Conservation (phyloP, 345 rosid species). For the Turnera subulata region DNA sequence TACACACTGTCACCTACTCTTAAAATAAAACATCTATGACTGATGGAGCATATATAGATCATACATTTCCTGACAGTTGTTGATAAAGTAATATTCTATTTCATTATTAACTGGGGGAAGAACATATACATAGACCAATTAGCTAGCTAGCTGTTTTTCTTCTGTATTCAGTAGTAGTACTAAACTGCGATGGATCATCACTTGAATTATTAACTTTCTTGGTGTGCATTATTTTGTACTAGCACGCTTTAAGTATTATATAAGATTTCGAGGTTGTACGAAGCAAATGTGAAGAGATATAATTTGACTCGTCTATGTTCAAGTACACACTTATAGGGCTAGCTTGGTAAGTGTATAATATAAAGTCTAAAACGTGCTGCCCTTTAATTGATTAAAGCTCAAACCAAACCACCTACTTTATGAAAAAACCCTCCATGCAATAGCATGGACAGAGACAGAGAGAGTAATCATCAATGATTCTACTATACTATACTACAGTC, state of each 20-base stretch:
- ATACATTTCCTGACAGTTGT: too few species aligned
- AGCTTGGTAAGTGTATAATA: constrained; percentile 4
- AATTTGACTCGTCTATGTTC: not conserved
- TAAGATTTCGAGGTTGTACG: constrained; percentile 2
- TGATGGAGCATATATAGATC: not conserved
- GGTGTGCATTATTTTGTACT: not conserved
- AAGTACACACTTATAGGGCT: constrained; percentile 4
- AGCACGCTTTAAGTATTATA: constrained; percentile 11
- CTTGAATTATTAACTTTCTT: not conserved
- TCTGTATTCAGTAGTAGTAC: too few species aligned
- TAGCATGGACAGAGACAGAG: not conserved
- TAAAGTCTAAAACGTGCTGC: constrained; percentile 30
- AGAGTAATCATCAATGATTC: constrained; percentile 24
- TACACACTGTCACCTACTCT: too few species aligned
- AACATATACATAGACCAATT: not conserved
- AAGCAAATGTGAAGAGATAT: not conserved
- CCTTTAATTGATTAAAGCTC: constrained; percentile 32
- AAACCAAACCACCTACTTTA: constrained; percentile 17
- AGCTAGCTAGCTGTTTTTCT: not conserved
- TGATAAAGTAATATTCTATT: too few species aligned
- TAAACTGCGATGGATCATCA: not conserved
- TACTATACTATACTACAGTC: not conserved
- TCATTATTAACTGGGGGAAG: not conserved
- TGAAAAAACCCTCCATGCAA: constrained; percentile 6
- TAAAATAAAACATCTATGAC: not conserved